Percentiles rank a stretch among this genome's conserved stretches.
Evolutionary conservation across 129 eudicot species (phyloP).

Genomic region (Flaveria bidentis): DNA sequence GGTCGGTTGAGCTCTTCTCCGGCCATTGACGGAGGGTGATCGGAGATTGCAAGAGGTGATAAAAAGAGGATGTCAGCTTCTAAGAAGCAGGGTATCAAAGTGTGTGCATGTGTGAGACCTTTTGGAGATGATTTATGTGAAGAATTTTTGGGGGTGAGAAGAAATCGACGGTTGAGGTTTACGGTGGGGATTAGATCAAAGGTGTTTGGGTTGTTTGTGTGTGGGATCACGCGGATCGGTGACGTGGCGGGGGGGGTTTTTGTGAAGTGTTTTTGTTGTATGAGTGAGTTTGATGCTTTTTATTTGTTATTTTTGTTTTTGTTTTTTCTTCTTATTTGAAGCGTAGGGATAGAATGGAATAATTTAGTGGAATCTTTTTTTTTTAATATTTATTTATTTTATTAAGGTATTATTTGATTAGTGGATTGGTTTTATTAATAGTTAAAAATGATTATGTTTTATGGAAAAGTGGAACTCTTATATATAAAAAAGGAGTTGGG

Average conservation of each 20-base stretch:
- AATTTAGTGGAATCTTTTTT: neutral
- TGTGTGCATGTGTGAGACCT: conserved; percentile 39
- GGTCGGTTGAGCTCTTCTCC: conserved; percentile 49
- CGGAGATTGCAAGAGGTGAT: neutral
- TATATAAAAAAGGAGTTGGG: too few species aligned
- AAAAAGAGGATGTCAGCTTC: conserved; percentile 38
- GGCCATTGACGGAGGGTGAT: conserved; percentile 41
- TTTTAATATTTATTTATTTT: neutral
- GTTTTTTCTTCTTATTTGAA: conserved; percentile 18
- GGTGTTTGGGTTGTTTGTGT: conserved; percentile 2
- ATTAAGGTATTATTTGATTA: neutral
- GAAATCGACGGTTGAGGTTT: conserved; percentile 33
- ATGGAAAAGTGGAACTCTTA: too few species aligned
- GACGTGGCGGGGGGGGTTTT: conserved; percentile 40
- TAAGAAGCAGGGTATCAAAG: conserved; percentile 43
- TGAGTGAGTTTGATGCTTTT: conserved; percentile 15
- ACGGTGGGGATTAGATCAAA: conserved; percentile 28
- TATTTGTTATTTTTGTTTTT: neutral
- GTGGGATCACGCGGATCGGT: conserved; percentile 45
- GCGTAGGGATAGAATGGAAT: neutral
- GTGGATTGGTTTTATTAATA: neutral
- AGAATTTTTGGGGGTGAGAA: neutral
- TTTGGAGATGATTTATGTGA: conserved; percentile 31
- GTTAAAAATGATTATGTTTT: neutral
- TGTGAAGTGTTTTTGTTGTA: conserved; percentile 26